Percentiles rank a stretch among this genome's conserved stretches.
Conservation (phyloP, 768 basidiomycete species). For the Macrocybe gigantea region DNA sequence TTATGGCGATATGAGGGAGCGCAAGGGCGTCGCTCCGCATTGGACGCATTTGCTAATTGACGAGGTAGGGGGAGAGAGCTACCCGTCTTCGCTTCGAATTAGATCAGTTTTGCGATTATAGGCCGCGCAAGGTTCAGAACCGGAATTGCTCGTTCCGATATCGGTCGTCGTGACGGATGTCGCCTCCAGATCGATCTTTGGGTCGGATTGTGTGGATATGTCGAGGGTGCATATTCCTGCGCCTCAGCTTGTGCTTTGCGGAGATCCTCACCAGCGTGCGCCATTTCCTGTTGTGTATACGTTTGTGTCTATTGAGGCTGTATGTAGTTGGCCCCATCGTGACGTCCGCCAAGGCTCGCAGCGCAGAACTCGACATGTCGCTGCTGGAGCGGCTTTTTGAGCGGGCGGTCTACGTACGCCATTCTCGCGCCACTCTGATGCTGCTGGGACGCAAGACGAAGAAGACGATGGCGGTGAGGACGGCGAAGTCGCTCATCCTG, state of each 20-base stretch:
- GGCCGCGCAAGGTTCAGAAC: constrained; percentile 51
- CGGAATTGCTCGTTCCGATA: constrained; percentile 44
- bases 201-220: constrained; percentile 7
- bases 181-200: constrained; percentile 5
- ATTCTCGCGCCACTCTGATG: constrained; percentile 12
- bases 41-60: constrained; percentile 51
- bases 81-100: not conserved
- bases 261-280: constrained; percentile 45
- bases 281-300: constrained; percentile 2
- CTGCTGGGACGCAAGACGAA: not conserved
- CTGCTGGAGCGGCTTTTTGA: constrained; percentile 44
- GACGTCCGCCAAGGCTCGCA: constrained; percentile 36
- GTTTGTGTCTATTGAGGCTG: constrained; percentile 1
- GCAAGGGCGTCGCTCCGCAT: constrained; percentile 29
- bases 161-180: constrained; percentile 33
- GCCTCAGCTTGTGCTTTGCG: constrained; percentile 46
- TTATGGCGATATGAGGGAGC: constrained; percentile 18
- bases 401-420: constrained; percentile 30
- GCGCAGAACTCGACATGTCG: constrained; percentile 41
- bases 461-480: not conserved
- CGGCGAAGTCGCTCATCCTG: too few relatives aligned
- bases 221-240: constrained; percentile 12
- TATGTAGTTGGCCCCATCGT: constrained; percentile 42
- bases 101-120: constrained; percentile 10
- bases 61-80: constrained; percentile 24